These are phyloP conservation scores for Trametes hirsuta DNA, from an alignment of 1,284 basidiomycete species.

Conservation along the genomic window DNA sequence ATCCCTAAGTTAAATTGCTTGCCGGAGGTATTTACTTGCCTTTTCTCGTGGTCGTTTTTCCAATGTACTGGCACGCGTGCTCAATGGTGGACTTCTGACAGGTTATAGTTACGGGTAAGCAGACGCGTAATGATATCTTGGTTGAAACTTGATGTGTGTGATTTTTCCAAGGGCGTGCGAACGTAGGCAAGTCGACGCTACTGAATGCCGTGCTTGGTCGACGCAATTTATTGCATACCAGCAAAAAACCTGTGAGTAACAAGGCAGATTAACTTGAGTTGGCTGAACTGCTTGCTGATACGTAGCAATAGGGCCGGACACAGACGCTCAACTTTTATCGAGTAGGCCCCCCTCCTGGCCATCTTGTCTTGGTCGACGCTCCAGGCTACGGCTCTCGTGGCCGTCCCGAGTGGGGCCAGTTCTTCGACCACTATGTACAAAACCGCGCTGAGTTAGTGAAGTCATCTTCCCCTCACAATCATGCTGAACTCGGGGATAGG, in stretches of 20 bases:
- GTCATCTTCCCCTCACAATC: background rate
- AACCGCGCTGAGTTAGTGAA: conserved; percentile 59
- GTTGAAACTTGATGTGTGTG: background rate
- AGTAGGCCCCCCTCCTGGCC: conserved; percentile 56
- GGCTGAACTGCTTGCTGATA: background rate
- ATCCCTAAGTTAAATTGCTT: conserved; percentile 49
- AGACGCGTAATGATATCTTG: too few species aligned
- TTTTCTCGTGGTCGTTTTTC: background rate
- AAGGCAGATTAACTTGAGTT: background rate
- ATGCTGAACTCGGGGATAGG: conserved; percentile 38
- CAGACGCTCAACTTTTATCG: conserved; percentile 71
- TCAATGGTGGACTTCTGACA: conserved; percentile 7
- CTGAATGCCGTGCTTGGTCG: conserved; percentile 69
- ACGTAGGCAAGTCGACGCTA: conserved; percentile 74
- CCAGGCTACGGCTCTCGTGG: conserved; percentile 79
- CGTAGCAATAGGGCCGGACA: conserved; percentile 62
- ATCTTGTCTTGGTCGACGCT: conserved; percentile 71
- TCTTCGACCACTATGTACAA: conserved; percentile 67
- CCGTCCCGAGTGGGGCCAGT: conserved; percentile 68
- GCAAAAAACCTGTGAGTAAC: conserved; percentile 63
- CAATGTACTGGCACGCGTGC: background rate
- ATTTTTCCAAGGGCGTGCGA: conserved; percentile 49
- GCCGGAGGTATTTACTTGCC: conserved; percentile 48
- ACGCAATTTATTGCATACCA: conserved; percentile 58
- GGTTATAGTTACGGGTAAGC: conserved; percentile 39